These are phyloP conservation scores for Hypericum androsaemum DNA, from an alignment of 345 rosid species.

Conservation along the genomic window DNA sequence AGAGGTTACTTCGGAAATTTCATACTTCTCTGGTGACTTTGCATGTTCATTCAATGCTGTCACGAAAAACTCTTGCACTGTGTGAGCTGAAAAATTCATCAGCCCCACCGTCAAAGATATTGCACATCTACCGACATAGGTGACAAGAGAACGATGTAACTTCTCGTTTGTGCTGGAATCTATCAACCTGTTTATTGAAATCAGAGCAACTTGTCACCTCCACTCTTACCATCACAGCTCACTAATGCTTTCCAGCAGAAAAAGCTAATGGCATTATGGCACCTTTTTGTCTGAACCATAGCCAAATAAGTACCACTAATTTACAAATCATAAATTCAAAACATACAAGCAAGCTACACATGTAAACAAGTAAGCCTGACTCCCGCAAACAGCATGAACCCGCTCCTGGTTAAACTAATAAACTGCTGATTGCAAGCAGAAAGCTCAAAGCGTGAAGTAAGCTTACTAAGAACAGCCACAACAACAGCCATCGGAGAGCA, in stretches of 20 bases:
- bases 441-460: too few species aligned
- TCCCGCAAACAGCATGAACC: too few species aligned
- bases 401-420: too few species aligned
- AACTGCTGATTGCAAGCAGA: too few species aligned
- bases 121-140: conserved; percentile 42
- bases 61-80: conserved; percentile 32
- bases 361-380: too few species aligned
- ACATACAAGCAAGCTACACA: too few species aligned
- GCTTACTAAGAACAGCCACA: too few species aligned
- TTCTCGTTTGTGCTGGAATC: conserved; percentile 52
- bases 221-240: conserved; percentile 7
- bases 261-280: too few species aligned
- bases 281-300: too few species aligned
- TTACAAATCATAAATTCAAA: too few species aligned
- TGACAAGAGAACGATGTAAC: conserved; percentile 41
- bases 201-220: conserved; percentile 1
- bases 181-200: conserved; percentile 35
- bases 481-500: too few species aligned
- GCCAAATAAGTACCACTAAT: too few species aligned
- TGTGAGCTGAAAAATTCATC: conserved; percentile 31
- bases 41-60: conserved; percentile 39
- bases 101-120: conserved; percentile 44
- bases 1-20: conserved; percentile 46
- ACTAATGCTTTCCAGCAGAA: conserved; percentile 1
- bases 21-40: conserved; percentile 47